phyloP scores from a whole-genome alignment of 2,329 filamentous ascomycete genomes.

The Colletotrichum melonis region DNA sequence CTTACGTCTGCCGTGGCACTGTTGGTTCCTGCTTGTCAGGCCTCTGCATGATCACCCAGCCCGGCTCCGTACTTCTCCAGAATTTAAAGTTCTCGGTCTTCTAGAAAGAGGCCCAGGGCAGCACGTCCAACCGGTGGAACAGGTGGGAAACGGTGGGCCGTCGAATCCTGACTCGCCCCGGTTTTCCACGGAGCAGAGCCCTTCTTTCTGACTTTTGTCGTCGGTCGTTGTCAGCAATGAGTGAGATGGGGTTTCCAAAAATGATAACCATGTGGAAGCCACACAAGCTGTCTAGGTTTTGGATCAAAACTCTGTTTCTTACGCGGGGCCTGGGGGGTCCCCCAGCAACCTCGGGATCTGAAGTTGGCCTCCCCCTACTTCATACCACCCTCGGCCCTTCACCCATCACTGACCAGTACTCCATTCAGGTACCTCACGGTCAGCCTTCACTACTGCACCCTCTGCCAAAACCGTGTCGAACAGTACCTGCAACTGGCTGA shows the following conservation, averaged over 20 bases:
- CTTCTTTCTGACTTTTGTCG: conserved; percentile 23
- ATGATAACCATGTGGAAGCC: conserved; percentile 37
- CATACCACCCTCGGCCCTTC: neutral
- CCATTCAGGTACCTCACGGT: conserved; percentile 1
- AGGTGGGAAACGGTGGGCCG: conserved; percentile 32
- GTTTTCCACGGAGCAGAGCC: conserved; percentile 27
- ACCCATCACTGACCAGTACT: neutral
- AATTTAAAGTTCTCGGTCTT: conserved; percentile 33
- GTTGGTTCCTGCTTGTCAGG: conserved; percentile 32
- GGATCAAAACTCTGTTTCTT: conserved; percentile 34
- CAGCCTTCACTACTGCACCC: neutral
- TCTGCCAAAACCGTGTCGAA: conserved; percentile 9
- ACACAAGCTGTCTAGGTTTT: conserved; percentile 28
- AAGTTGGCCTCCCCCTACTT: conserved; percentile 9
- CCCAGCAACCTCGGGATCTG: conserved; percentile 32
- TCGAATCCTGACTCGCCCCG: conserved; percentile 26
- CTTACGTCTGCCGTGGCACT: conserved; percentile 3
- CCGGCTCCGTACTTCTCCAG: conserved; percentile 3
- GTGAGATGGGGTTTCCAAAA: conserved; percentile 32
- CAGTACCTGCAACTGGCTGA: conserved; percentile 8
- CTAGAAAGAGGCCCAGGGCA: conserved; percentile 23
- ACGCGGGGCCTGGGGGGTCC: neutral
- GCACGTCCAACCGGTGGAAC: conserved; percentile 22
- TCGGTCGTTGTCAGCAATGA: conserved; percentile 28
- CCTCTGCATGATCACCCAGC: conserved; percentile 33